Percentiles rank a stretch among this genome's conserved stretches.
Evolutionary conservation across 2,329 filamentous ascomycete species (phyloP).

Genomic region (Aureobasidium sp.): DNA sequence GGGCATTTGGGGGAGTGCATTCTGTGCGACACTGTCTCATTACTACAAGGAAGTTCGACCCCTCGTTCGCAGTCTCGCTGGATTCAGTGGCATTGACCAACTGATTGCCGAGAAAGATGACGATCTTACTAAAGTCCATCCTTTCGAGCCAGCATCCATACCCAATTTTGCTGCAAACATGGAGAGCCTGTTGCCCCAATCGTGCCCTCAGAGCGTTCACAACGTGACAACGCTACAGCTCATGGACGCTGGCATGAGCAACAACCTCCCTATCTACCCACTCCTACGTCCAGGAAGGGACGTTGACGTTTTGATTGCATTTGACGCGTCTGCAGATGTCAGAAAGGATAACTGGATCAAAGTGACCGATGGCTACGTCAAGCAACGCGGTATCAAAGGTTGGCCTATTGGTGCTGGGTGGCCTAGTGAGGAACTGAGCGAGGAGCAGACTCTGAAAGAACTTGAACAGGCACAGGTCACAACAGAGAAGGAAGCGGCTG

Average conservation of each 20-base stretch:
- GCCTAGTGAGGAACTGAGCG: conserved; percentile 58
- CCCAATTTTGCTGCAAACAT: conserved; percentile 86
- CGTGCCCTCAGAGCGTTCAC: conserved; percentile 71
- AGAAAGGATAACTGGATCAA: conserved; percentile 94
- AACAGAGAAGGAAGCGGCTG: conserved; percentile 53
- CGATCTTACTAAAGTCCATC: conserved; percentile 84
- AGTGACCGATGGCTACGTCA: conserved; percentile 86
- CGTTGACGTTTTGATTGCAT: conserved; percentile 84
- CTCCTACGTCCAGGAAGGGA: conserved; percentile 80
- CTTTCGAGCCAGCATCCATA: conserved; percentile 83
- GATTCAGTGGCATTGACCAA: conserved; percentile 68
- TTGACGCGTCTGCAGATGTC: conserved; percentile 90
- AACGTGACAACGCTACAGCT: conserved; percentile 54
- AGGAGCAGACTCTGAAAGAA: conserved; percentile 55
- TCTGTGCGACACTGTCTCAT: conserved; percentile 90
- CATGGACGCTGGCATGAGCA: conserved; percentile 98
- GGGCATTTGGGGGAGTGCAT: conserved; percentile 94
- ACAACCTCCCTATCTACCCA: conserved; percentile 94
- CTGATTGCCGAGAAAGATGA: conserved; percentile 76
- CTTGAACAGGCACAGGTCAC: conserved; percentile 61
- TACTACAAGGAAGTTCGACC: conserved; percentile 95
- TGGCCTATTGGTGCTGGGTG: conserved; percentile 96
- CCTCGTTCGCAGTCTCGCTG: conserved; percentile 64
- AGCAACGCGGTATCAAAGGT: conserved; percentile 81
- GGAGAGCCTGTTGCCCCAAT: conserved; percentile 64